Evolutionary conservation across 2,329 filamentous ascomycete species (phyloP), one percentile per base, ranked within the genome.

Genomic region (Xylaria sp.): DNA sequence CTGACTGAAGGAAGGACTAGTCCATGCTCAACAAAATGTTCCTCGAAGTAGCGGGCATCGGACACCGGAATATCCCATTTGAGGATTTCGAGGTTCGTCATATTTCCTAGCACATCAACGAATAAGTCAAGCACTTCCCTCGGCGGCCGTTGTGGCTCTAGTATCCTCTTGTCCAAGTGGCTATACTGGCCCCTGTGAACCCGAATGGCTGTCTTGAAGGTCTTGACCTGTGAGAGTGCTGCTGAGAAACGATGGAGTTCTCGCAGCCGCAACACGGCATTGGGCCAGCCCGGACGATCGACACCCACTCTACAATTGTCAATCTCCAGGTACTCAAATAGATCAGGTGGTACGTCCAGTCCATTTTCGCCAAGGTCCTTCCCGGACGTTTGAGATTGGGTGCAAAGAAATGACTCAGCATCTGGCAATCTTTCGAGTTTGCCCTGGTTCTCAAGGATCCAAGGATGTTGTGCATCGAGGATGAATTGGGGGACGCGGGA

Each of bases 61-160:
- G n/a, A n/a, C 0, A 6, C 9, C 17, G 26, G 28, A n/a, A 70
- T 26, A 1, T 3, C 9, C 65, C 68, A 68, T 42, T 44, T 20
- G 48, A 70, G 20, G 2, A 54, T 66, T n/a, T 68, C 65, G 7
- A 70, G 61, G 28, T 31, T 66, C 10, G 68, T 70, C 68, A 66
- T 70, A 23, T 63, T 59, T 17, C 40, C 53, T 10, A 68, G 53
- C 10, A 70, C 26, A 31, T 70, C 58, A 9, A 23, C 60, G 13
- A 67, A 62, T 9, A 60, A 17, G 11, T 38, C 53, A 3, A 62
- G 49, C 1, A 49, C 53, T 13, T 63, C 53, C 7, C 2, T 42
- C n/a, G 67, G 57, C 11, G 57, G 60, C 13, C 26, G 56, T 36
- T 28, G 15, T 3, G 49, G 59, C n/a, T 70, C 60, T 1, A 67